A percentile compares a stretch with the other conserved stretches of the same genome.
Conservation (phyloP, 2,329 filamentous ascomycete species). For the Penicillium sp. region DNA sequence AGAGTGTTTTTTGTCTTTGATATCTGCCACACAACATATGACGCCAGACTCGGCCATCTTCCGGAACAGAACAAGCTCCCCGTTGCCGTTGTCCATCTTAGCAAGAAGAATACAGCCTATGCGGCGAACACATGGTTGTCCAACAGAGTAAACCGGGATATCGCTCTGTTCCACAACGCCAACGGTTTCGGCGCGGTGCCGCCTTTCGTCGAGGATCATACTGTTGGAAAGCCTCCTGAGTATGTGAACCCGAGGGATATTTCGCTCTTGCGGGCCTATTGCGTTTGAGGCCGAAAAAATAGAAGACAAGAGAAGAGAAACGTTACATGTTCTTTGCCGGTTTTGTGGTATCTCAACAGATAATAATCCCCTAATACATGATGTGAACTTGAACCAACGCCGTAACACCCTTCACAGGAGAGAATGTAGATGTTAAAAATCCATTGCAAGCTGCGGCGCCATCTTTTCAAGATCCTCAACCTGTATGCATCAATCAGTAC, state of each 20-base stretch:
- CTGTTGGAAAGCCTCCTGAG: constrained; percentile 17
- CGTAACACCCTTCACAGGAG: not conserved
- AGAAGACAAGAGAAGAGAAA: not conserved
- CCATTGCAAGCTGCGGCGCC: constrained; percentile 77
- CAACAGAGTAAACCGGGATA: constrained; percentile 26
- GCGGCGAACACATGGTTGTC: constrained; percentile 20
- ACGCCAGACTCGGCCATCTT: constrained; percentile 23
- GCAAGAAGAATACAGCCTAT: constrained; percentile 24
- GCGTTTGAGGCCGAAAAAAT: not conserved
- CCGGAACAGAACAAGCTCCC: constrained; percentile 27
- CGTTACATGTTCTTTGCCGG: not conserved
- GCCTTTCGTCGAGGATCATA: constrained; percentile 25
- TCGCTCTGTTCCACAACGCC: constrained; percentile 25
- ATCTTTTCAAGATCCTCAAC: constrained; percentile 88
- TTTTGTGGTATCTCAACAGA: constrained; percentile 26
- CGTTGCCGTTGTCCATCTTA: constrained; percentile 24
- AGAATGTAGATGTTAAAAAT: constrained; percentile 57
- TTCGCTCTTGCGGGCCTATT: constrained; percentile 19
- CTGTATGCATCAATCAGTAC: constrained; percentile 41
- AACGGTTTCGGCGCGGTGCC: constrained; percentile 24
- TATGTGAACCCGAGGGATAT: constrained; percentile 26
- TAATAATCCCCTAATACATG: constrained; percentile 4
- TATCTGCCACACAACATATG: constrained; percentile 23
- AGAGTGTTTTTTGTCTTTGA: constrained; percentile 29
- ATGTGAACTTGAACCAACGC: constrained; percentile 6